These are phyloP conservation scores for Sparassis latifolia DNA, from an alignment of 1,284 basidiomycete genomes.

Conservation along the genomic window DNA sequence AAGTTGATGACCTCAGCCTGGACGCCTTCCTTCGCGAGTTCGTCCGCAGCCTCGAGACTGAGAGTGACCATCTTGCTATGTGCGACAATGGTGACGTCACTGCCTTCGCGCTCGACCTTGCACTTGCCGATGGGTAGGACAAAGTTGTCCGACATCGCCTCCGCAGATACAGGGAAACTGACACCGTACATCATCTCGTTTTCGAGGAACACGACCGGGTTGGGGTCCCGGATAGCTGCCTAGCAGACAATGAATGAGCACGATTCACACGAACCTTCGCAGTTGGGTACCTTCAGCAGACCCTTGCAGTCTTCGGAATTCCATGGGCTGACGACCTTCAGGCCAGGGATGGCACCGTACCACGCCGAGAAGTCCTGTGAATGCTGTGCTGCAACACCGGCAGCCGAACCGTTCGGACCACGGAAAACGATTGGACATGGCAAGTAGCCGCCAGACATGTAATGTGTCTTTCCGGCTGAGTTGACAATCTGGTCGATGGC, in stretches of 20 bases:
- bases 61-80: conserved; percentile 97
- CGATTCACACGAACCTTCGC: not conserved
- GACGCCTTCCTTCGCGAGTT: conserved; percentile 92
- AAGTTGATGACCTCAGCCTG: conserved; percentile 99
- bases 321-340: conserved; percentile 98
- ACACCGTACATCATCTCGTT: conserved; percentile 99
- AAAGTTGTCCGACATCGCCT: conserved; percentile 95
- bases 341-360: conserved; percentile 95
- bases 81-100: conserved; percentile 92
- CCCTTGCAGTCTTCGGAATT: conserved; percentile 97
- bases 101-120: conserved; percentile 91
- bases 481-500: conserved; percentile 99
- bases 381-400: conserved; percentile 94
- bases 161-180: conserved; percentile 91
- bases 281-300: conserved; percentile 74
- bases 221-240: conserved; percentile 97
- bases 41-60: conserved; percentile 88
- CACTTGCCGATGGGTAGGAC: conserved; percentile 95
- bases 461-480: conserved; percentile 99
- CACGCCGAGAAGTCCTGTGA: conserved; percentile 90
- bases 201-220: conserved; percentile 97
- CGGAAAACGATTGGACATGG: conserved; percentile 99
- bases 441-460: conserved; percentile 99
- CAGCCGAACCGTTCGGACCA: conserved; percentile 97
- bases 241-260: conserved; percentile 23